Base-by-base conservation (phyloP, 306 rosid species). In the Potentilla sterilis region DNA sequence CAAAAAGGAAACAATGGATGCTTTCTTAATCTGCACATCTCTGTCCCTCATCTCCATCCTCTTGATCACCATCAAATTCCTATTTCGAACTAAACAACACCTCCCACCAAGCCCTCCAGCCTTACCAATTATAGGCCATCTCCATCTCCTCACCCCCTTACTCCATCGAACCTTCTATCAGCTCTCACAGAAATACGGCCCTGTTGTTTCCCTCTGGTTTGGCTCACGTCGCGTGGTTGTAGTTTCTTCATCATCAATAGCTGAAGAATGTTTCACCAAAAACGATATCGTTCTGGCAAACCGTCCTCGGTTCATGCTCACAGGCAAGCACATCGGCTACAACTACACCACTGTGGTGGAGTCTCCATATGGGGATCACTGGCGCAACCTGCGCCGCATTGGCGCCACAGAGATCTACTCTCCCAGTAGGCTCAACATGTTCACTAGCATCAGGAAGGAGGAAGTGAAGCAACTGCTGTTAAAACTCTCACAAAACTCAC, bases 381-480 rank as follows among this genome's bases (percentile, higher is more conserved):
- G 97, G 97, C 93, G 93, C 22, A 92, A 88, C 85, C 57, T 88
- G 1, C 97, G 96, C n/a, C 93, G 93, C 32, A 86, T 92, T 0
- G 75, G 88, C 46, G 24, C 92, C 2, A 28, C 82, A 0, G 93
- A 92, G 69, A 87, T 92, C 48, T 86, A 88, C 76, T 92, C 95
- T 19, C 12, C 83, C 9, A 48, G 32, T 15, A 77, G 87, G 1
- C 75, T 81, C 32, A 85, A 78, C 70, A 22, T 32, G 35, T 88
- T 88, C 43, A 3, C 7, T 1, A 76, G 40, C 11, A 28, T 84
- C 34, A 85, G 92, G 34, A 79, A 18, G 6, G 89, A 88, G 13
- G 93, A 92, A 77, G 83, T 77, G 41, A 12, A 62, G 19, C 78
- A 80, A 8, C 9, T 92, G 10, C 37, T 88, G 3, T 74, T 12